Evolutionary conservation across 495 filamentous ascomycete species (phyloP), one percentile per base, ranked within the genome.

Genomic region (Coniosporium apollinis): DNA sequence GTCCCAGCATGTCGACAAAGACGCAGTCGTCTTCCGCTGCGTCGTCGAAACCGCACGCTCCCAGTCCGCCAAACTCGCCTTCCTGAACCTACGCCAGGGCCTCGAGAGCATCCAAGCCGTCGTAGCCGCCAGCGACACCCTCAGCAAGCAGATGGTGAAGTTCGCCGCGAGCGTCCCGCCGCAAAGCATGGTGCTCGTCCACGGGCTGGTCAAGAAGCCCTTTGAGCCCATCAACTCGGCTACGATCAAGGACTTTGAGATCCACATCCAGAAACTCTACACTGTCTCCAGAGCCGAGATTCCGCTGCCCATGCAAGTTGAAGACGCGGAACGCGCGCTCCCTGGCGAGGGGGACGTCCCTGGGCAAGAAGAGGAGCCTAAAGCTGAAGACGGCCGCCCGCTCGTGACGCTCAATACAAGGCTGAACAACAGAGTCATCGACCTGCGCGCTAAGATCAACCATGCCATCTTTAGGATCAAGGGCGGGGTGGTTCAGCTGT

Each of bases 101-200:
- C 9, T 47, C 11, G 26, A 42, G 15, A 61, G 46, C 13, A 54
- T 64, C 15, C 60, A 64, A 36, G 57, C 54, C 6, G 60, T 64
- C 7, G 57, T 61, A 9, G 58, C 59, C 3, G 55, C 56, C n/a
- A 58, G 50, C 36, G 58, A 64, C 14, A 52, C 48, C 26, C 50
- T 77, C 10, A 70, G 64, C 46, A 67, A 66, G 45, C 76, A 86
- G 59, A 94, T 96, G 75, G 77, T 93, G 21, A 87, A 92, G 56
- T 94, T 79, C 70, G 74, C 74, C 10, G 74, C 76, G 44, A 74
- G 70, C 37, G 60, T 96, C 40, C 82, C 77, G 39, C 62, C 72
- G 25, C 86, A 94, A 57, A 79, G 71, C 5, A 69, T 86, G 18
- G 78, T 96, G 21, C 66, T 79, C 43, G 75, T 93, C 20, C 70